Conservation (phyloP, 805 yeast genomes). For the Naumovozyma baii region DNA sequence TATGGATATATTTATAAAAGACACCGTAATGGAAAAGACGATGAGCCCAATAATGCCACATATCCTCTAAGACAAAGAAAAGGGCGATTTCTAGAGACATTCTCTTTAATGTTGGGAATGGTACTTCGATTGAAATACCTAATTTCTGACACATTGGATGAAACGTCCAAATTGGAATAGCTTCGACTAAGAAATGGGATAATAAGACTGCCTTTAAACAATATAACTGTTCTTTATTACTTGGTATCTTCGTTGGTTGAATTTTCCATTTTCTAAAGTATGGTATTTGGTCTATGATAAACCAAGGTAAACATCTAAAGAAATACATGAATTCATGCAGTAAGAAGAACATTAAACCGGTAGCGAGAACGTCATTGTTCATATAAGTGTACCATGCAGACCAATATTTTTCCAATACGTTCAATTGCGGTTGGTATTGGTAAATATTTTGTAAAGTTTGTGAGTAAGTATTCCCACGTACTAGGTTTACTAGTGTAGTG, state of each 20-base stretch:
- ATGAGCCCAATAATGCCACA: slow-evolving; percentile 97
- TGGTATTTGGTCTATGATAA: slow-evolving; percentile 74
- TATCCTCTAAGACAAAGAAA: slow-evolving; percentile 81
- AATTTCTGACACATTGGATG: slow-evolving; percentile 81
- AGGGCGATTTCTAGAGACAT: slow-evolving; percentile 58
- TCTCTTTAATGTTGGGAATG: slow-evolving; percentile 63
- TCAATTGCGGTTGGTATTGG: slow-evolving; percentile 37
- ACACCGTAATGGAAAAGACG: slow-evolving; percentile 80
- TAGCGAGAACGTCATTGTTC: slow-evolving; percentile 82
- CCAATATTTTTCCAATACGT: slow-evolving; percentile 65
- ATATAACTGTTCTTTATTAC: slow-evolving; percentile 81
- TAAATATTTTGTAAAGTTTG: slow-evolving; percentile 32
- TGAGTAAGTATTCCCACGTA: slow-evolving; percentile 24
- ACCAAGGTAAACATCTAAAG: slow-evolving; percentile 90
- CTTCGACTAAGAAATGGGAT: slow-evolving; percentile 88
- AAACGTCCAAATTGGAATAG: slow-evolving; percentile 93
- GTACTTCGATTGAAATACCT: slow-evolving; percentile 70
- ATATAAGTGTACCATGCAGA: slow-evolving; percentile 79
- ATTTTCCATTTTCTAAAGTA: slow-evolving; percentile 80
- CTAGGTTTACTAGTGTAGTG: slow-evolving; percentile 22
- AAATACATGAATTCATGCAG: slow-evolving; percentile 86
- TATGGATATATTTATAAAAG: slow-evolving; percentile 88
- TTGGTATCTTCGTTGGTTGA: slow-evolving; percentile 77
- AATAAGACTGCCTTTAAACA: slow-evolving; percentile 77
- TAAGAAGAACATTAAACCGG: slow-evolving; percentile 74